Base-by-base conservation (phyloP, 257 asterid species). In the Verbascum thapsus region DNA sequence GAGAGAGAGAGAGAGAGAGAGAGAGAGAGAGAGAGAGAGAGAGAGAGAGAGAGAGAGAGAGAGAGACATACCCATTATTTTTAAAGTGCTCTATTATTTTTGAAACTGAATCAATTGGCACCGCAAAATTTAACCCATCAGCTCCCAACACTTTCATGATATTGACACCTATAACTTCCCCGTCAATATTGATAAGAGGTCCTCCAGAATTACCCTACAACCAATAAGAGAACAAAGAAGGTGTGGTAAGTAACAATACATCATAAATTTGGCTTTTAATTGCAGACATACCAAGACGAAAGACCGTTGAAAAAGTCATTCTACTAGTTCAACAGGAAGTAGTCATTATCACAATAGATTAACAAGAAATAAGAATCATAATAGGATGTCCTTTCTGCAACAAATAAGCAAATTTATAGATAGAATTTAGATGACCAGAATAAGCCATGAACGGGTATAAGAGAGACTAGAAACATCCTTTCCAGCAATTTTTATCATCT, bases 131-230 rank as follows among this genome's bases (percentile, higher is more conserved):
- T 70, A 91, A 72, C 23, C 96, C 96, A 72, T 88, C 92, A 61
- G 98, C 98, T 35, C 88, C 88, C 75, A 53, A 58, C 47, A 91
- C 81, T 81, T 81, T 88, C 95, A 88, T 75, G 77, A 74, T 78
- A 73, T 81, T 91, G 64, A 86, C 86, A 40, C 96, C 96, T 13
- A 91, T 32, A 49, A 91, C 83, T 83, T 91, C 96, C 55, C 98
- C 98, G 65, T 91, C 91, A 64, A 80, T 67, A 73, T 88, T 86
- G 64, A 88, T 83, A 60, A 91, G 92, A 60, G 98, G 98, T 63
- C 96, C 98, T 11, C 96, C 95, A 30, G 96, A 88, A 80, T 91
- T 91, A 58, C 96, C 98, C 98, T 91, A 59, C 74, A 80, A 37
- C 26, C 32, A 52, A 52, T n/a, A 48, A 16, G 60, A 53, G 42